A percentile compares a stretch with the other conserved stretches of the same genome.
Conservation (phyloP, 2,329 filamentous ascomycete species). For the Sclerotinia spermophila region DNA sequence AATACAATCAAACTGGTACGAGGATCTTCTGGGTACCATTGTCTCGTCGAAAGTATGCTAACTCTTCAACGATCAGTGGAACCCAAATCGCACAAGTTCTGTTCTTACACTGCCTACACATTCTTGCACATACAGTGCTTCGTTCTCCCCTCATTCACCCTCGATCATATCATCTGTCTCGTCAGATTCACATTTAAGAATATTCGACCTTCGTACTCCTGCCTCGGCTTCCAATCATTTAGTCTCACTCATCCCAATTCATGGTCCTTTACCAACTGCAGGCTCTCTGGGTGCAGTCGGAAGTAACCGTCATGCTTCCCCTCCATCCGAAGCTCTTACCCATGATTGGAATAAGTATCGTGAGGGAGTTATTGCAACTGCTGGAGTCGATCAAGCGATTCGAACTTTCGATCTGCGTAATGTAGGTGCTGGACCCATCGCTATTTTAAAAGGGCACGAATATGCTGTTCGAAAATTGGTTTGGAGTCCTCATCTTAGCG, state of each 20-base stretch:
- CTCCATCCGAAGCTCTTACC: slow-evolving; percentile 69
- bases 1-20: slow-evolving; percentile 83
- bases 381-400: slow-evolving; percentile 81
- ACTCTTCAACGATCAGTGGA: slow-evolving; percentile 58
- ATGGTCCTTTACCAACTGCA: slow-evolving; percentile 49
- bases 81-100: slow-evolving; percentile 69
- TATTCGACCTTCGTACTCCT: slow-evolving; percentile 90
- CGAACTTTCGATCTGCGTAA: slow-evolving; percentile 87
- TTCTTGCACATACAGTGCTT: slow-evolving; percentile 89
- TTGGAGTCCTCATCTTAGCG: slow-evolving; percentile 92
- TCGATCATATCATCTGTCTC: slow-evolving; percentile 82
- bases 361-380: slow-evolving; percentile 77
- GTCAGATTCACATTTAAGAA: slow-evolving; percentile 80
- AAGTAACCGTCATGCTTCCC: slow-evolving; percentile 35
- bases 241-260: slow-evolving; percentile 76
- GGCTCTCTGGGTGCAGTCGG: slow-evolving; percentile 31
- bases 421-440: slow-evolving; percentile 66
- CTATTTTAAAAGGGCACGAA: slow-evolving; percentile 77
- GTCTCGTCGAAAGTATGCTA: background rate
- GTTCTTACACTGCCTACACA: slow-evolving; percentile 86
- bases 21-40: background rate
- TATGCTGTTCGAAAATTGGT: slow-evolving; percentile 83
- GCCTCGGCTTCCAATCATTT: slow-evolving; percentile 85
- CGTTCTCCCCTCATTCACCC: slow-evolving; percentile 85
- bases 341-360: slow-evolving; percentile 99